Conservation (phyloP, 148 eudicot species). For the Rhododendron ovatum region DNA sequence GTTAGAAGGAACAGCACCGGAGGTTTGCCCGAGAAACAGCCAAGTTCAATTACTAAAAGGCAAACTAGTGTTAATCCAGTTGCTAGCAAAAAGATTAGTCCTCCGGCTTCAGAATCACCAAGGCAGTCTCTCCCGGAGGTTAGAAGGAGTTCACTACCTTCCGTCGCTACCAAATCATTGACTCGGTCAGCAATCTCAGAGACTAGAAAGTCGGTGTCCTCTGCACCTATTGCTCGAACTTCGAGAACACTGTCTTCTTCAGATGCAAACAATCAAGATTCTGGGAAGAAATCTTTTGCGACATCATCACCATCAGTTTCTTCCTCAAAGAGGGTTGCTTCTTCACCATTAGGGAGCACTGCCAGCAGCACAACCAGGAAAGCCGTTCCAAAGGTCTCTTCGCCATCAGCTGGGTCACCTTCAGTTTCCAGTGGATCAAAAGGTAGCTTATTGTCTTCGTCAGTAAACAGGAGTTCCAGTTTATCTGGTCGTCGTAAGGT, state of each 20-base stretch:
- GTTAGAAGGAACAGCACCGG: conserved; percentile 82
- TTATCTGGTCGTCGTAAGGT: conserved; percentile 51
- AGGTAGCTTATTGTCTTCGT: conserved; percentile 39
- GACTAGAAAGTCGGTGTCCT: conserved; percentile 35
- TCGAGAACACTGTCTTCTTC: conserved; percentile 40
- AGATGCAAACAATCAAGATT: conserved; percentile 38
- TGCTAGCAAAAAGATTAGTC: conserved; percentile 26
- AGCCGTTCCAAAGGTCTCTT: conserved; percentile 40
- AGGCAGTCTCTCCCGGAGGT: conserved; percentile 74
- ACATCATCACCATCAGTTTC: conserved; percentile 39
- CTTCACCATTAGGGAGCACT: conserved; percentile 35
- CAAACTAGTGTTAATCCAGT: conserved; percentile 25
- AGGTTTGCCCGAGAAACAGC: conserved; percentile 51
- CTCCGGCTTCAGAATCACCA: conserved; percentile 32
- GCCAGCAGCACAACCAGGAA: conserved; percentile 46
- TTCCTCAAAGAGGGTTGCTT: conserved; percentile 36
- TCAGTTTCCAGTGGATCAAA: conserved; percentile 38
- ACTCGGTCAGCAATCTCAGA: conserved; percentile 26
- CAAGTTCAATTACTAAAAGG: conserved; percentile 25
- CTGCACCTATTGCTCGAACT: conserved; percentile 50
- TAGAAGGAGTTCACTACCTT: conserved; percentile 40
- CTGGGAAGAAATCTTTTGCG: conserved; percentile 30
- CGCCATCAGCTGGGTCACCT: conserved; percentile 44
- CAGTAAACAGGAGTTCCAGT: conserved; percentile 46
- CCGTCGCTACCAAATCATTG: conserved; percentile 33